These are phyloP conservation scores for Aspergillus panamensis DNA, from an alignment of 495 filamentous ascomycete genomes.

Conservation along the genomic window DNA sequence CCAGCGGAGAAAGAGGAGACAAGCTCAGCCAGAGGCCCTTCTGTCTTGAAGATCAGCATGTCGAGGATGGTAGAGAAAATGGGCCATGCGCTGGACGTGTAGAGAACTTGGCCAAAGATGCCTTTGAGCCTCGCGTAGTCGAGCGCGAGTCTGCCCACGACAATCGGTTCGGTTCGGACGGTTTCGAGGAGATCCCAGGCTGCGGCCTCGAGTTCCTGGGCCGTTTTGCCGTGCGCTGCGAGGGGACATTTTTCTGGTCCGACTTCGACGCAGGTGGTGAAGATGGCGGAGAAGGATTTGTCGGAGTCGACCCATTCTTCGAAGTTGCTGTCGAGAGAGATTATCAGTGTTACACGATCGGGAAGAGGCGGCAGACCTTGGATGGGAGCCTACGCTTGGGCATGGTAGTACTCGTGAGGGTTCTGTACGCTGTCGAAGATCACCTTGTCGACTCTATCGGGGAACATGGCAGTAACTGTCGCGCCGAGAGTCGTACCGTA, in stretches of 20 bases:
- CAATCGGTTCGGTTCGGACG: neutral
- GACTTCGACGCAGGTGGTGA: slow-evolving; percentile 2
- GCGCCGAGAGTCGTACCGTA: slow-evolving; percentile 44
- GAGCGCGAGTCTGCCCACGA: neutral
- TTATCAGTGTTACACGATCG: too few species aligned
- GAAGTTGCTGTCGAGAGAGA: slow-evolving; percentile 1
- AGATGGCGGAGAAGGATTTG: slow-evolving; percentile 5
- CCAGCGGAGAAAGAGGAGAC: neutral
- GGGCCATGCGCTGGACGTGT: slow-evolving; percentile 1
- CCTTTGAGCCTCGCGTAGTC: slow-evolving; percentile 5
- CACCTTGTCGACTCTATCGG: slow-evolving; percentile 40
- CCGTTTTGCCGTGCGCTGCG: slow-evolving; percentile 1
- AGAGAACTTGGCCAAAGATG: neutral
- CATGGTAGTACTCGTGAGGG: slow-evolving; percentile 36
- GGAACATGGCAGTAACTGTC: slow-evolving; percentile 43
- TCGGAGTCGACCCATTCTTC: slow-evolving; percentile 9
- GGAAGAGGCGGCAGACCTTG: neutral
- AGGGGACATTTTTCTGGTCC: slow-evolving; percentile 3
- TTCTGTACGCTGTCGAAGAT: slow-evolving; percentile 43
- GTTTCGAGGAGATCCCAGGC: slow-evolving; percentile 3
- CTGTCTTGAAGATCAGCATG: neutral
- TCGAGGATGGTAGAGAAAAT: neutral
- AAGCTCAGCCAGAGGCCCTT: neutral
- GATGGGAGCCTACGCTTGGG: slow-evolving; percentile 3
- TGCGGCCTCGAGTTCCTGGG: slow-evolving; percentile 7